Conservation (phyloP, 306 rosid genomes). For the Cucumis cinereus region DNA sequence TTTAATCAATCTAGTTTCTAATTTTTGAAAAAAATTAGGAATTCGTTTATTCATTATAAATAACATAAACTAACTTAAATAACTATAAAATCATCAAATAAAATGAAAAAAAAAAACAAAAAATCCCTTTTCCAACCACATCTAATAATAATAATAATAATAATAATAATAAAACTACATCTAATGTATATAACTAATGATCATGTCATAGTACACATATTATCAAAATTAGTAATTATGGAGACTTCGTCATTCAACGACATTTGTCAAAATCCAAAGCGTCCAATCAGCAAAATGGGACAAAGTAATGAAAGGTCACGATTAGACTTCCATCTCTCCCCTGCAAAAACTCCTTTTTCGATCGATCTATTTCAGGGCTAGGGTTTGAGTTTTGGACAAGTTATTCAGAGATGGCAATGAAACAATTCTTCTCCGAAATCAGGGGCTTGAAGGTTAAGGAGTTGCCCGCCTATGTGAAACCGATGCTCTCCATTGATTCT, state of each 20-base stretch:
- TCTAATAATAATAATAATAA: too few species aligned
- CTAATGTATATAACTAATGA: background rate
- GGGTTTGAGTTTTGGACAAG: constrained; percentile 10
- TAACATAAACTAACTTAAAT: too few species aligned
- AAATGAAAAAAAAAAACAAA: too few species aligned
- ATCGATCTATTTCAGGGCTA: constrained; percentile 20
- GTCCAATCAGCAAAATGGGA: background rate
- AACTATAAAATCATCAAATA: too few species aligned
- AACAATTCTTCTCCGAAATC: constrained; percentile 53
- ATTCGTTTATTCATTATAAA: too few species aligned
- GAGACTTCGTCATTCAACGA: background rate
- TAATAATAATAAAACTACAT: too few species aligned
- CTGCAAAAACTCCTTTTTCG: background rate
- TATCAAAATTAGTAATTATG: background rate
- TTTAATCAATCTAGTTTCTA: too few species aligned
- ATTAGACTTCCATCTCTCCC: background rate
- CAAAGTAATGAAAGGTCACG: background rate
- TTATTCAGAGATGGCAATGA: constrained; percentile 40
- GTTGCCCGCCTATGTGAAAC: constrained; percentile 47
- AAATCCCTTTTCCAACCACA: too few species aligned
- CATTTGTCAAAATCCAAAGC: background rate
- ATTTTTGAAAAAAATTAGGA: too few species aligned
- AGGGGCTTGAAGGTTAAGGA: constrained; percentile 56
- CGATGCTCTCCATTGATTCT: constrained; percentile 35
- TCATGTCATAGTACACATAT: too few species aligned